Base-by-base conservation (phyloP, 148 eudicot species). In the Diospyros lotus region DNA sequence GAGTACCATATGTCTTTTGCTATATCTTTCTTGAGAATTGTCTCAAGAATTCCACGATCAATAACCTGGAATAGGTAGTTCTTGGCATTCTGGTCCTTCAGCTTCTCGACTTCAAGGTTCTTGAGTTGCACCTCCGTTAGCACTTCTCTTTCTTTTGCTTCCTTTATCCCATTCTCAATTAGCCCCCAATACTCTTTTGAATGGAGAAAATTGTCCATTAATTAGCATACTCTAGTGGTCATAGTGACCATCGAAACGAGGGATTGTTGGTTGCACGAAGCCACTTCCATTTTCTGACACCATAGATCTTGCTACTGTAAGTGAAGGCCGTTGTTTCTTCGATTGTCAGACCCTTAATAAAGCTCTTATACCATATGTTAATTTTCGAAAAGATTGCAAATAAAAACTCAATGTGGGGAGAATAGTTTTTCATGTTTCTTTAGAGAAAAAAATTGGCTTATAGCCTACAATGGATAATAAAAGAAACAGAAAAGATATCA, bases 201-300 rank as follows among this genome's bases (percentile, higher is more conserved):
- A 11, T 48, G 1, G 4, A 65, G 14, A 9, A 66, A 66, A 14
- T 66, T 66, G n/a, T 66, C 70, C 51, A n/a, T n/a, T n/a, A n/a
- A 66, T 68, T 4, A 68, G 9, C 55, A 68, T 15, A 6, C 56
- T 68, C 55, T 42, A 68, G 50, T 68, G 71, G 12, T 68, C 56
- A 48, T 68, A 46, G 56, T 46, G 17, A 48, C 71, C 71, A n/a
- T 68, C 71, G 50, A 68, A 68, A 3, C 2, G 50, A 1, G 71
- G 71, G 2, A 68, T 68, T 1, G 40, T 9, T 0, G 58, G 71
- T 68, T 68, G 56, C 2, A 48, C 56, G 2, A 68, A 68, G 28
- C 28, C 28, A 18, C 6, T 46, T 2, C 17, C 14, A 64, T 17
- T 61, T 61, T 61, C 65, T 6, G 1, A 11, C 1, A 2, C 7